Percentiles rank a stretch among this genome's conserved stretches.
Evolutionary conservation across 148 eudicot species (phyloP).

Genomic region (Fagopyrum homotropicum): DNA sequence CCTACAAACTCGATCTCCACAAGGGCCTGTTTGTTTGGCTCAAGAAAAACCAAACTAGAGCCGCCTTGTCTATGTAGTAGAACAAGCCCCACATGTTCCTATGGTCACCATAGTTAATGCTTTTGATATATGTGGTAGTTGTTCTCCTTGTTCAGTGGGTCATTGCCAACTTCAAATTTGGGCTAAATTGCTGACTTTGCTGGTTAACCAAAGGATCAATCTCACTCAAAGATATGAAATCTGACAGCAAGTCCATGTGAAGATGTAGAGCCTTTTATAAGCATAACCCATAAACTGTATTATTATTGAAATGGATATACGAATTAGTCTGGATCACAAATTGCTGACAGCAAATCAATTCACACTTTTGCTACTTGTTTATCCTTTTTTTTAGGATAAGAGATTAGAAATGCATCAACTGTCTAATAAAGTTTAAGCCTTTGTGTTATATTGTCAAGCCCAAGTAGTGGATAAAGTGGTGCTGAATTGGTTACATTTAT

Average conservation of each 20-base stretch:
- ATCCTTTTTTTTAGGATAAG: neutral
- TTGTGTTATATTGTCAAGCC: too few relatives aligned
- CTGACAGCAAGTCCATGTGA: neutral
- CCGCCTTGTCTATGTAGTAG: neutral
- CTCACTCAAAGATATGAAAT: neutral
- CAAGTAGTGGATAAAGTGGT: too few relatives aligned
- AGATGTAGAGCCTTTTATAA: neutral
- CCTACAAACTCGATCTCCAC: neutral
- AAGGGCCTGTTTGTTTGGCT: neutral
- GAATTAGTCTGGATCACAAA: too few relatives aligned
- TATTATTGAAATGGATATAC: too few relatives aligned
- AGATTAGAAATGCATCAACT: neutral
- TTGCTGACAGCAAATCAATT: too few relatives aligned
- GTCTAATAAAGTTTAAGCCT: too few relatives aligned
- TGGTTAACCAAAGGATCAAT: neutral
- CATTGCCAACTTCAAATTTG: neutral
- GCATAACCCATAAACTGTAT: too few relatives aligned
- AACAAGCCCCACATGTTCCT: conserved; percentile 2
- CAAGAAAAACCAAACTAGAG: neutral
- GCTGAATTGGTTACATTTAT: too few relatives aligned
- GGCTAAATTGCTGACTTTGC: neutral
- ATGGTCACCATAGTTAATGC: neutral
- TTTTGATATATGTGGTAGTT: neutral
- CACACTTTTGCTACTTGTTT: neutral
- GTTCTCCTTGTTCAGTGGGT: neutral